A percentile compares a stretch with the other conserved stretches of the same genome.
Conservation (phyloP, 176 grass and related monocot species). For the Rhynchospora tenuis region DNA sequence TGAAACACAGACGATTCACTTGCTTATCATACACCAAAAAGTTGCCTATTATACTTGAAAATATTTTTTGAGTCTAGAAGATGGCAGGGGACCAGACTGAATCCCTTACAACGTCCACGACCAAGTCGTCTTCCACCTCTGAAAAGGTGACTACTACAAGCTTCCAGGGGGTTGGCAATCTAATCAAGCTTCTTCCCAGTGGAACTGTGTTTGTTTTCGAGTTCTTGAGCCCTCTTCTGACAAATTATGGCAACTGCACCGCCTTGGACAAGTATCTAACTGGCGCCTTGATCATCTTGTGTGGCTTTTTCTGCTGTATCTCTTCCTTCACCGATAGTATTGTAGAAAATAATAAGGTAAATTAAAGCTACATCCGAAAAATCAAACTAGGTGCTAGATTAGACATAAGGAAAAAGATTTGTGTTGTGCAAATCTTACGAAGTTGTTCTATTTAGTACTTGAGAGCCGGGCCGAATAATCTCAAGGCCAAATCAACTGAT, state of each 20-base stretch:
- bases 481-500: too few species aligned
- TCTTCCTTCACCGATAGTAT: constrained; percentile 80
- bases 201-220: constrained; percentile 75
- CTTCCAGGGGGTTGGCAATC: constrained; percentile 41
- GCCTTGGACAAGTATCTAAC: constrained; percentile 32
- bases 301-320: constrained; percentile 57
- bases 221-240: constrained; percentile 62
- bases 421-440: too few species aligned
- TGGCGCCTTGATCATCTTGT: constrained; percentile 35
- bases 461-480: too few species aligned
- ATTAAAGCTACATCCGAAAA: background rate
- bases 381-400: background rate
- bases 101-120: background rate
- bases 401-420: too few species aligned
- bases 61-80: background rate
- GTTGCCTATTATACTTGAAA: background rate
- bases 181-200: constrained; percentile 78
- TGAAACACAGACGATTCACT: background rate
- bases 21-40: background rate
- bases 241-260: constrained; percentile 60
- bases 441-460: too few species aligned
- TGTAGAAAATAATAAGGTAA: constrained; percentile 43
- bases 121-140: background rate
- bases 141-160: constrained; percentile 1
- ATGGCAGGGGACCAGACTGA: constrained; percentile 20